phyloP scores from a whole-genome alignment of 805 yeast genomes.

The Ogataea kodamae region DNA sequence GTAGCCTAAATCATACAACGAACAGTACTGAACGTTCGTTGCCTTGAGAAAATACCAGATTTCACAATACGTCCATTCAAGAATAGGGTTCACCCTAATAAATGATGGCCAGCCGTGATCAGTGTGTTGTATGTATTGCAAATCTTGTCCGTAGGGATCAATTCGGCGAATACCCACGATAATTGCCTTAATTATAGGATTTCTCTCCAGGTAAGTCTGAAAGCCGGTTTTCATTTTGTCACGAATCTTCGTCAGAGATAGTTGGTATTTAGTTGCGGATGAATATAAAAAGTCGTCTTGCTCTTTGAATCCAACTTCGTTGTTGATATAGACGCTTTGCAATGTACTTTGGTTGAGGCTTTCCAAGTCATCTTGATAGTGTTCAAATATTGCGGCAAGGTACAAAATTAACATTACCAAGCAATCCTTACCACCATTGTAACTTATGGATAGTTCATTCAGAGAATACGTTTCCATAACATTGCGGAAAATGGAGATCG shows the following conservation, averaged over 20 bases:
- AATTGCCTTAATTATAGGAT: conserved; percentile 62
- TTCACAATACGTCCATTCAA: conserved; percentile 81
- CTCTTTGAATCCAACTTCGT: conserved; percentile 68
- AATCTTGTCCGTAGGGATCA: conserved; percentile 74
- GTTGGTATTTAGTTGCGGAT: conserved; percentile 52
- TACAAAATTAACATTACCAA: conserved; percentile 79
- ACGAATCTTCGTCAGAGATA: conserved; percentile 44
- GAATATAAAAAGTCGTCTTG: conserved; percentile 60
- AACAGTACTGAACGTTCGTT: conserved; percentile 64
- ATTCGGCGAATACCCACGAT: conserved; percentile 84
- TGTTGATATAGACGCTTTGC: conserved; percentile 68
- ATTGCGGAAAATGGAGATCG: conserved; percentile 19
- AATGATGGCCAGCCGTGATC: conserved; percentile 93
- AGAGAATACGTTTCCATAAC: conserved; percentile 24
- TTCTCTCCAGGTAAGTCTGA: conserved; percentile 48
- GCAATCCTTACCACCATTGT: conserved; percentile 97
- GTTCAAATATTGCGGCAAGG: conserved; percentile 47
- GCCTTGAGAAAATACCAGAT: conserved; percentile 78
- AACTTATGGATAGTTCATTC: conserved; percentile 70
- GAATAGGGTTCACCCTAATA: conserved; percentile 78
- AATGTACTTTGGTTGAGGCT: conserved; percentile 23
- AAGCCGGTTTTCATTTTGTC: conserved; percentile 66
- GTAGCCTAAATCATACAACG: conserved; percentile 76
- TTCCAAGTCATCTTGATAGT: conserved; percentile 16
- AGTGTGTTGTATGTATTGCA: conserved; percentile 64